Percentiles rank a stretch among this genome's conserved stretches.
Evolutionary conservation across 140 eudicot species (phyloP).

Genomic region (Senecio squalidus): DNA sequence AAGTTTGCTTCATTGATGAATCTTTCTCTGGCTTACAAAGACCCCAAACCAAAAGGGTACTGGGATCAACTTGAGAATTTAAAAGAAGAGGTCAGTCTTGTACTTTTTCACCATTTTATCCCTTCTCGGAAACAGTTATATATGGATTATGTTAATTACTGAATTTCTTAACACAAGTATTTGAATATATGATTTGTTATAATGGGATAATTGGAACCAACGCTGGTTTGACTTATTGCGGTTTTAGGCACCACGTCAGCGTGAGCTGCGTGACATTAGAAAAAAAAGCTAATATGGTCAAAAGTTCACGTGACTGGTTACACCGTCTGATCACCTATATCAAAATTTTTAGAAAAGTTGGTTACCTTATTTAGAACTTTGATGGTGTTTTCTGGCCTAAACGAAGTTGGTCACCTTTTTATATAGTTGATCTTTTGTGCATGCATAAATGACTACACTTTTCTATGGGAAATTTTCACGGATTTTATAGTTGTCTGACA

Average conservation of each 20-base stretch:
- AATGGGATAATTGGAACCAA: too few relatives aligned
- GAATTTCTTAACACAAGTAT: neutral
- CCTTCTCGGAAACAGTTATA: neutral
- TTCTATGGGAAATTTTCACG: neutral
- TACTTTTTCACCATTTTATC: conserved; percentile 5
- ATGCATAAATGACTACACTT: neutral
- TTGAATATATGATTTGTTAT: conserved; percentile 4
- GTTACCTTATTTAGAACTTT: too few relatives aligned
- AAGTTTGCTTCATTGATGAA: conserved; percentile 76
- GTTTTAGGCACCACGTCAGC: too few relatives aligned
- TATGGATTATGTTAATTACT: neutral
- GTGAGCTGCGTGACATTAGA: too few relatives aligned
- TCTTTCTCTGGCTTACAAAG: conserved; percentile 91
- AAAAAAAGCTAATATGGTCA: too few relatives aligned
- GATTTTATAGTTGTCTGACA: neutral
- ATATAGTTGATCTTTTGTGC: neutral
- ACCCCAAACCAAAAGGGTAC: conserved; percentile 92
- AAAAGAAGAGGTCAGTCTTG: conserved; percentile 74
- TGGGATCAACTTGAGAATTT: conserved; percentile 95
- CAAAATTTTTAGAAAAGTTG: too few relatives aligned
- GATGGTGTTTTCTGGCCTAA: too few relatives aligned
- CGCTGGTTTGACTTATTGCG: too few relatives aligned
- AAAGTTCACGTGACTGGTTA: too few relatives aligned
- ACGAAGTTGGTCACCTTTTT: neutral
- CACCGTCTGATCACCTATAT: too few relatives aligned